phyloP scores from a whole-genome alignment of 2,329 filamentous ascomycete genomes.

The Fusarium liriodendri region DNA sequence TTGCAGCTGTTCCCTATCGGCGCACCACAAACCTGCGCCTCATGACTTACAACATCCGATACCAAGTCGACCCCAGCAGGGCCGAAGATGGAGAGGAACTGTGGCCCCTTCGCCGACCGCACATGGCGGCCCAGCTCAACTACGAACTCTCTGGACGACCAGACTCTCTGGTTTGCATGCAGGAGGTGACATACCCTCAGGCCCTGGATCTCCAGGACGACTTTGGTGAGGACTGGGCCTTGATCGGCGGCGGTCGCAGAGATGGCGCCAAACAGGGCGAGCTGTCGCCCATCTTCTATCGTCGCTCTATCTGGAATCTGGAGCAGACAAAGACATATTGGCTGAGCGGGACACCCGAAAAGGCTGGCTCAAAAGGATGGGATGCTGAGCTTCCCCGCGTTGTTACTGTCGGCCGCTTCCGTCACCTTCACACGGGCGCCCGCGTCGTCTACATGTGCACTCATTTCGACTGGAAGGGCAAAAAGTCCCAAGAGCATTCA shows the following conservation, averaged over 20 bases:
- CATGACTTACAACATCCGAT: constrained; percentile 73
- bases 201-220: constrained; percentile 64
- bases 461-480: constrained; percentile 63
- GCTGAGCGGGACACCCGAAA: constrained; percentile 69
- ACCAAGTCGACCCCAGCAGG: constrained; percentile 56
- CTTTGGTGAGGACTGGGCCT: constrained; percentile 58
- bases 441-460: constrained; percentile 61
- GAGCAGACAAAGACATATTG: constrained; percentile 66
- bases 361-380: constrained; percentile 70
- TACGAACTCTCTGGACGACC: constrained; percentile 60
- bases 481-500: constrained; percentile 52
- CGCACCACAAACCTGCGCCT: constrained; percentile 58
- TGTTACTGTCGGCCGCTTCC: constrained; percentile 59
- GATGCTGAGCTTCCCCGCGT: constrained; percentile 57
- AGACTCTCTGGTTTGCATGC: constrained; percentile 69
- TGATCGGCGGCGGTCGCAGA: constrained; percentile 68
- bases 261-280: constrained; percentile 71
- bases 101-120: constrained; percentile 65
- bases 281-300: constrained; percentile 77
- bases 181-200: constrained; percentile 73
- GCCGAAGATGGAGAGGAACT: constrained; percentile 64
- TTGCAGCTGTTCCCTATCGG: constrained; percentile 18
- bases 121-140: constrained; percentile 63
- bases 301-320: constrained; percentile 62
- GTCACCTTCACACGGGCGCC: constrained; percentile 51